Evolutionary conservation across 148 eudicot genomes (phyloP), one percentile per base, ranked within the genome.

Genomic region (Talinum fruticosum): DNA sequence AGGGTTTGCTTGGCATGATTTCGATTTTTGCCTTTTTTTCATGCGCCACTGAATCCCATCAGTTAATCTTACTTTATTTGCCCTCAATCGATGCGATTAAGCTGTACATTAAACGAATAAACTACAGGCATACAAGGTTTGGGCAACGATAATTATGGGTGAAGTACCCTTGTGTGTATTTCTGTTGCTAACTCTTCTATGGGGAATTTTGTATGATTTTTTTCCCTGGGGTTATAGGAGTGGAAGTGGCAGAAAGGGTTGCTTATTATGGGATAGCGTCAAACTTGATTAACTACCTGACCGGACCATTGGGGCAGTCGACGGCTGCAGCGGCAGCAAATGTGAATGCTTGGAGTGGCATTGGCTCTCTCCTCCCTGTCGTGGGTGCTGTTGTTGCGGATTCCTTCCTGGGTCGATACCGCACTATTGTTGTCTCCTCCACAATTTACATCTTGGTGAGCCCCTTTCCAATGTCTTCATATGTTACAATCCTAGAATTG

Each of bases 331-430:
- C 93, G 1, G 93, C 93, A 0, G 88, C 89, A 16, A 88, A 81
- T 79, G 87, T 90, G 21, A 90, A 88, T 54, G 78, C 87, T 47
- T 90, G 93, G 93, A 30, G 72, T 36, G 93, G 93, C 19, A 79
- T 81, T 12, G 80, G 84, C 41, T 78, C 76, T 8, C 72, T 90
- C 36, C 80, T 86, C 24, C 91, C 93, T 26, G 76, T 90, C 32
- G 70, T 86, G 59, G 93, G 91, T 35, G 93, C 89, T 74, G 65
- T 86, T 35, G 34, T 86, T 66, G 88, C 91, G 59, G 93, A 90
- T 82, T 86, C 87, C 8, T 85, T 76, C 76, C 75, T 88, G n/a
- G 93, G 93, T 75, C 89, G 91, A 15, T 90, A 79, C 54, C 80
- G 83, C 8, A 90, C 91, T 37, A 85, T 90, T 72, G 75, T 90